phyloP scores from a whole-genome alignment of 2,329 filamentous ascomycete genomes.

The Penicillium sp. region DNA sequence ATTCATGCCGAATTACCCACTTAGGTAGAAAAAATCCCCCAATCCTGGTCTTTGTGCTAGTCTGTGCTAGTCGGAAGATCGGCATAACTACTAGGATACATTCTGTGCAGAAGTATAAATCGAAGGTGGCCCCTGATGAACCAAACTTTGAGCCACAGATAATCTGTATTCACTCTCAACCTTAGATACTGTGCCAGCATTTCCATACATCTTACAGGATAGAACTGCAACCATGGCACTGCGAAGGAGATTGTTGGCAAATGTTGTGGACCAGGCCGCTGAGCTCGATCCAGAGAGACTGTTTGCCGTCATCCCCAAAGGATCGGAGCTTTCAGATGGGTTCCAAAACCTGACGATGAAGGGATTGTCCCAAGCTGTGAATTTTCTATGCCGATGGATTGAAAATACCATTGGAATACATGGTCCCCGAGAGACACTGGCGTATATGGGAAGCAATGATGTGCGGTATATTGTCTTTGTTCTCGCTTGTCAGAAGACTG shows the following conservation, averaged over 20 bases:
- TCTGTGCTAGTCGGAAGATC: not conserved
- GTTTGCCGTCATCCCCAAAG: constrained; percentile 15
- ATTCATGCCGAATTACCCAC: not conserved
- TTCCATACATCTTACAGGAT: too few relatives aligned
- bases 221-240: not conserved
- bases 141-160: not conserved
- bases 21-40: not conserved
- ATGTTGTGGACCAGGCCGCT: constrained; percentile 5
- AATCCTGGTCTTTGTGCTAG: not conserved
- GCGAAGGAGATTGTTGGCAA: constrained; percentile 10
- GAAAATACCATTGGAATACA: constrained; percentile 14
- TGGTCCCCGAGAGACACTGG: constrained; percentile 14
- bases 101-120: not conserved
- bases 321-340: constrained; percentile 16
- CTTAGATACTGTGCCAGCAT: too few relatives aligned
- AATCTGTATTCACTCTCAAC: not conserved
- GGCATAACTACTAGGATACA: not conserved
- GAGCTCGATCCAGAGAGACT: constrained; percentile 8
- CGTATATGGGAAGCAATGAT: constrained; percentile 28
- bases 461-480: constrained; percentile 24
- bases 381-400: constrained; percentile 23
- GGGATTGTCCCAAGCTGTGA: constrained; percentile 18
- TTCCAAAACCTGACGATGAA: constrained; percentile 19
- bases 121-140: not conserved
- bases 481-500: constrained; percentile 27